A percentile compares a stretch with the other conserved stretches of the same genome.
These are phyloP conservation scores for Sugiyamaella smithiae DNA, from an alignment of 805 yeast species.

Conservation along the genomic window DNA sequence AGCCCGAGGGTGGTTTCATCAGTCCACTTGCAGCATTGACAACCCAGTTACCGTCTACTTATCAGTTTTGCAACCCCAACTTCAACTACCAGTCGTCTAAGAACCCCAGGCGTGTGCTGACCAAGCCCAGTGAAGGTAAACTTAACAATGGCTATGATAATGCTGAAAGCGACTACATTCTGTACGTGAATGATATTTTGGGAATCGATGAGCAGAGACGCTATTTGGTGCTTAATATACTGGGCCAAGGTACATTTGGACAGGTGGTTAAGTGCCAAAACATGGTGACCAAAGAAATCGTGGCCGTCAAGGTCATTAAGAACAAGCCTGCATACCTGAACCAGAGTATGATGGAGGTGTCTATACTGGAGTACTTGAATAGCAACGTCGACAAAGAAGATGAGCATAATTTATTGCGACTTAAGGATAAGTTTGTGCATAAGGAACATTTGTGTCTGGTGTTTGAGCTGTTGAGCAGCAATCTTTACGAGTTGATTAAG, in stretches of 20 bases:
- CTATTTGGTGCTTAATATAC: constrained; percentile 81
- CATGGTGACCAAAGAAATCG: constrained; percentile 73
- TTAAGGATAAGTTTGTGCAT: constrained; percentile 87
- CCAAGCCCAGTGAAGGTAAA: constrained; percentile 85
- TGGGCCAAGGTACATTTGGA: constrained; percentile 98
- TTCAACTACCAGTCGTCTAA: constrained; percentile 79
- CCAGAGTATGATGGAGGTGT: constrained; percentile 88
- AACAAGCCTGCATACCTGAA: constrained; percentile 87
- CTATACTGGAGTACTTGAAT: constrained; percentile 77
- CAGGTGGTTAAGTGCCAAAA: constrained; percentile 95
- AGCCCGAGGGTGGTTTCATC: constrained; percentile 39
- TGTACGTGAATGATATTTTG: constrained; percentile 89
- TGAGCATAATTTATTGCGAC: constrained; percentile 68
- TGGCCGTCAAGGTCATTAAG: constrained; percentile 93
- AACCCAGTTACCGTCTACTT: constrained; percentile 71
- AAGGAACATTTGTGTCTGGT: constrained; percentile 91
- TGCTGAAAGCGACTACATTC: constrained; percentile 81
- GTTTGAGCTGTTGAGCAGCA: constrained; percentile 83
- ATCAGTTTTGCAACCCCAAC: constrained; percentile 77
- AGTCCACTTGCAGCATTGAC: constrained; percentile 78
- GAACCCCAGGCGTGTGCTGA: constrained; percentile 87
- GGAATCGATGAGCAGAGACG: constrained; percentile 83
- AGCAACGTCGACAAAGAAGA: constrained; percentile 65
- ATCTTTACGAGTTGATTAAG: constrained; percentile 83
- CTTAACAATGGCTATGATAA: constrained; percentile 84